Evolutionary conservation across 2,329 filamentous ascomycete genomes (phyloP).

Genomic region (Lachnellula occidentalis): DNA sequence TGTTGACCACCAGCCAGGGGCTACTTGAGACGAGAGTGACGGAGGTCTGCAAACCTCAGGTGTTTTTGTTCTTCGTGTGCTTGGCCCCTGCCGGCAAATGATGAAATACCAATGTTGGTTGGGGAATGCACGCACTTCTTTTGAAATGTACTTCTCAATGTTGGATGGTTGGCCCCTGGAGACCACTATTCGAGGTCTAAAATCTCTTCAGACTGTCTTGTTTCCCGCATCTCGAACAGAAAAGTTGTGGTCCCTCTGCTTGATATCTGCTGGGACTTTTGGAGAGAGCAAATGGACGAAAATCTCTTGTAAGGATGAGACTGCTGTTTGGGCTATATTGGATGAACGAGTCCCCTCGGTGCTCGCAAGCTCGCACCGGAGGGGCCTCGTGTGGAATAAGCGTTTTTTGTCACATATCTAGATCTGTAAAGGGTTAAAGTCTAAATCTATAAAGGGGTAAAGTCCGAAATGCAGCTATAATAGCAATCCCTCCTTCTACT

Average conservation of each 20-base stretch:
- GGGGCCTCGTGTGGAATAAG: too few species aligned
- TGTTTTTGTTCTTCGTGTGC: slow-evolving; percentile 4
- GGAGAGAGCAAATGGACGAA: slow-evolving; percentile 10
- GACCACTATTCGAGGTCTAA: too few species aligned
- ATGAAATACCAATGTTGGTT: neutral
- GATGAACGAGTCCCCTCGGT: too few species aligned
- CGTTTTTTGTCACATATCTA: too few species aligned
- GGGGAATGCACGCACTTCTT: slow-evolving; percentile 10
- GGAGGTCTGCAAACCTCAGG: slow-evolving; percentile 19
- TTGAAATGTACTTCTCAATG: slow-evolving; percentile 2
- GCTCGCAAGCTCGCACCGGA: too few species aligned
- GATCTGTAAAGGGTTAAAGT: too few species aligned
- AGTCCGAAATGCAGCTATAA: too few species aligned
- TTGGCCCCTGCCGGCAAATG: slow-evolving; percentile 20
- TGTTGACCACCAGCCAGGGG: slow-evolving; percentile 26
- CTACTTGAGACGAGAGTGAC: slow-evolving; percentile 31
- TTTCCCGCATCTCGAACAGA: neutral
- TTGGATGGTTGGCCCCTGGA: slow-evolving; percentile 5
- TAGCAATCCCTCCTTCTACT: too few species aligned
- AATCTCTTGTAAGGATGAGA: slow-evolving; percentile 20
- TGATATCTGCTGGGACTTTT: neutral
- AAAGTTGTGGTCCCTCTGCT: too few species aligned
- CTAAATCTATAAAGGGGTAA: too few species aligned
- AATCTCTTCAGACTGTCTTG: neutral
- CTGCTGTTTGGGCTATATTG: slow-evolving; percentile 24